Conservation (phyloP, 495 filamentous ascomycete genomes). For the Trypethelium eluteriae region DNA sequence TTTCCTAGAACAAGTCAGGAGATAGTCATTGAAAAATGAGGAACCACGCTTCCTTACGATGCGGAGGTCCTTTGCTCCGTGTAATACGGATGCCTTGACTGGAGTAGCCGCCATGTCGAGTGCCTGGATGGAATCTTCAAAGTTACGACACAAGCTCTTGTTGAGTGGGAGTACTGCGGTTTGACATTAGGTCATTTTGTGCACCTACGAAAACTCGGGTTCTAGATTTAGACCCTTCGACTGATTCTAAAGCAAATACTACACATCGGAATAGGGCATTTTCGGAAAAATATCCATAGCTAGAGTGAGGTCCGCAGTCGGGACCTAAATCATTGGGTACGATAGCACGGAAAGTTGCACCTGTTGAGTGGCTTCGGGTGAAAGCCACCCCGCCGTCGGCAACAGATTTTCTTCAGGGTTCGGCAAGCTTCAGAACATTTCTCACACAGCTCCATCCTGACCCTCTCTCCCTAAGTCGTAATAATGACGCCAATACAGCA, state of each 20-base stretch:
- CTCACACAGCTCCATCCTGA: background rate
- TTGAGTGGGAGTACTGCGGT: no score
- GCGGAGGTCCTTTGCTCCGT: constrained; percentile 38
- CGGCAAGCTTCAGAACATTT: background rate
- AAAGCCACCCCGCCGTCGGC: background rate
- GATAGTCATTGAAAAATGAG: no score
- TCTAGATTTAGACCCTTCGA: background rate
- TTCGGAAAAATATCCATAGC: background rate
- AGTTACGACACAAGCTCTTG: background rate
- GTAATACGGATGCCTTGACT: constrained; percentile 37
- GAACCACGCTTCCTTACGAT: constrained; percentile 26
- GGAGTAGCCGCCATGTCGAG: constrained; percentile 12
- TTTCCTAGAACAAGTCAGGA: constrained; percentile 36
- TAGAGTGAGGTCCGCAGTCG: background rate
- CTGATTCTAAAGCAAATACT: background rate
- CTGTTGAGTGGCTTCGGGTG: background rate
- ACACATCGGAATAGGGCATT: background rate
- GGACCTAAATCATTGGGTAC: background rate
- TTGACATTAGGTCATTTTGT: no score
- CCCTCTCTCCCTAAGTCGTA: background rate
- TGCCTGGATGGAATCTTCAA: background rate
- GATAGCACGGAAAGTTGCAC: no score
- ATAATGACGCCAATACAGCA: constrained; percentile 34
- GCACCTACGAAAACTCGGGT: background rate
- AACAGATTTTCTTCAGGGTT: background rate